Base-by-base conservation (phyloP, 2,329 filamentous ascomycete species). In the Penicillium nordicum region DNA sequence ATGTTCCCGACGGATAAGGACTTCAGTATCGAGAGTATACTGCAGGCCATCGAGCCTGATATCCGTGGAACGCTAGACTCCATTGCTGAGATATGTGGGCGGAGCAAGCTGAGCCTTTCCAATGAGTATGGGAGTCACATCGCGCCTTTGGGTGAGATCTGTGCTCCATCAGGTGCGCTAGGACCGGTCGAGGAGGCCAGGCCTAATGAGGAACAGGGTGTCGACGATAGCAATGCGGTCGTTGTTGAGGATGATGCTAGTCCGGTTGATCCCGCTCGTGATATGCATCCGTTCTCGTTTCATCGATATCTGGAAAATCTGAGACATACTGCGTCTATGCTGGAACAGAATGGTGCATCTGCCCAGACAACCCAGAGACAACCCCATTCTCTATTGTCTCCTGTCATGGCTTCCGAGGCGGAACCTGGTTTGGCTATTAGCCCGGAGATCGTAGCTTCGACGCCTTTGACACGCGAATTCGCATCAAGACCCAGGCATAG, bases 101-200 rank as follows among this genome's bases (percentile, higher is more conserved):
- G 82, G 57, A 86, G 82, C 69, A 80, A 80, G 61, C 73, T 85
- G 65, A 85, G 83, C 63, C 72, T 87, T 57, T 83, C 84, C 10
- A 83, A 86, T 64, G 83, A 86, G 66, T 84, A 87, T 67, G 80
- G 79, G 34, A 82, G 83, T 42, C 84, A 87, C 68, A 78, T 85
- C 36, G 84, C 84, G 23, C 84, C 84, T 0, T 74, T 84, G 53
- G 83, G 83, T 38, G 83, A 85, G 67, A 84, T 86, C 60, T 71
- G 72, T 41, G 74, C 72, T 34, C 67, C 71, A 10, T 53, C 67
- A 7, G 62, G 69, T 21, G 69, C 70, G 5, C 64, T 79, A 6
- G 66, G 74, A 41, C 68, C 75, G 2, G 77, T 79, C 4, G 77
- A 78, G 56, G 77, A 79, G 59, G 73, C 71, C 2, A 74, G 70